These are phyloP conservation scores for Colletotrichum australisinense DNA, from an alignment of 2,329 filamentous ascomycete genomes.

Conservation along the genomic window DNA sequence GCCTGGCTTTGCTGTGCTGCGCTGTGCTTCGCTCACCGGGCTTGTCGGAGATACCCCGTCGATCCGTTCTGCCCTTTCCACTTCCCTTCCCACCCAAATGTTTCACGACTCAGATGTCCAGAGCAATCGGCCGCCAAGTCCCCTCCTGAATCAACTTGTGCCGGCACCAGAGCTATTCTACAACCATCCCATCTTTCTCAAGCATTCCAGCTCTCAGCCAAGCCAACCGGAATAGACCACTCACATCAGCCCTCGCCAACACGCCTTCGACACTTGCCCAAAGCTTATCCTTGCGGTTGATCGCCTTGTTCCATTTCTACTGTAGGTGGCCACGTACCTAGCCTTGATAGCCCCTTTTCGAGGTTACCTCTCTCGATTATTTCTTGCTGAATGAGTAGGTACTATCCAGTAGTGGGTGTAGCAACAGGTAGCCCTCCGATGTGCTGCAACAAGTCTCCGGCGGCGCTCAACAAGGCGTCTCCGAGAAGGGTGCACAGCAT, in stretches of 20 bases:
- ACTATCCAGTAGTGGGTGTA: background rate
- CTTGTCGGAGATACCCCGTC: conserved; percentile 29
- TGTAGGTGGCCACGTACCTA: background rate
- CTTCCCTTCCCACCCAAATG: conserved; percentile 26
- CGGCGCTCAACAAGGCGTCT: conserved; percentile 19
- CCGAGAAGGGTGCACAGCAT: conserved; percentile 18
- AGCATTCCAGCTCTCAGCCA: conserved; percentile 32
- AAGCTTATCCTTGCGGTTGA: conserved; percentile 23
- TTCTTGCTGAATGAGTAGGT: background rate
- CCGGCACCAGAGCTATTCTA: conserved; percentile 8
- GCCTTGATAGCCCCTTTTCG: background rate
- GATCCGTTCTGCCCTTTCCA: conserved; percentile 31
- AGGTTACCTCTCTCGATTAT: background rate
- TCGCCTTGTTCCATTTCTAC: background rate
- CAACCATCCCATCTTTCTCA: conserved; percentile 28
- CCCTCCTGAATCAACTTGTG: conserved; percentile 25
- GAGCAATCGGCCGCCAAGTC: conserved; percentile 25
- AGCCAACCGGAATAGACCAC: conserved; percentile 21
- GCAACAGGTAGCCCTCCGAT: background rate
- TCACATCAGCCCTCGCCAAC: conserved; percentile 25
- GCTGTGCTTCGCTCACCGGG: background rate
- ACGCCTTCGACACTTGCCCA: conserved; percentile 22
- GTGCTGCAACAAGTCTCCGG: conserved; percentile 16
- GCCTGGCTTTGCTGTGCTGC: too few species aligned
- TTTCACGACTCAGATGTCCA: conserved; percentile 28